Evolutionary conservation across 768 basidiomycete genomes (phyloP), one percentile per base, ranked within the genome.

Genomic region (Pisolithus orientalis): DNA sequence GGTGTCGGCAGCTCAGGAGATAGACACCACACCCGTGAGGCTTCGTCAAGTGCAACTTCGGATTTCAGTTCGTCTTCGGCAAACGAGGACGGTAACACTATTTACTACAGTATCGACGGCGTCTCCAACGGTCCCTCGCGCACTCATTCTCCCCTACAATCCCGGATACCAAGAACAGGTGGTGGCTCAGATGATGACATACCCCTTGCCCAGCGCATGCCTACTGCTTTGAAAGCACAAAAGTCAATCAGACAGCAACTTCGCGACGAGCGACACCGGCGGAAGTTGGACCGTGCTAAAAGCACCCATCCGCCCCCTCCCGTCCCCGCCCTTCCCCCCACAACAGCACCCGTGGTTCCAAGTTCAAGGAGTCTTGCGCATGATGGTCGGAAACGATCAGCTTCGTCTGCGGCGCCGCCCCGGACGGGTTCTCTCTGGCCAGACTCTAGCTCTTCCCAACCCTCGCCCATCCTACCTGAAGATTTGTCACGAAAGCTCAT

Each of bases 211-310:
- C 82, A 80, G 57, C 76, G 84, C 29, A 90, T 92, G 50, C 93
- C 92, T 4, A 85, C 83, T 1, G 93, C 93, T 4, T 69, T 95
- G 53, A 79, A 75, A 3, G 92, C 90, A 9, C 93, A 95, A 61
- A 83, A 80, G 59, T 83, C 85, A 5, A 88, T 95, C 50, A 80
- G 89, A 17, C 73, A 75, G 43, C 79, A 90, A 62, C 82, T 88
- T 24, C 76, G 76, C 37, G 81, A 85, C 55, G 88, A 91, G 64
- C 72, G 80, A 29, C 79, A 83, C 34, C 75, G 78, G 54, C 74
- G 83, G 48, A 75, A 76, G 57, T 66, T 74, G 40, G 77, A 82
- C 39, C 74, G 79, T 27, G 73, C 70, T 48, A 65, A 63, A 52
- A 62, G 54, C 6, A 49, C 59, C 47, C 60, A 60, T 17, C 47